Evolutionary conservation across 1,284 basidiomycete genomes (phyloP), one percentile per base, ranked within the genome.

Genomic region (Pseudozyma flocculosa): DNA sequence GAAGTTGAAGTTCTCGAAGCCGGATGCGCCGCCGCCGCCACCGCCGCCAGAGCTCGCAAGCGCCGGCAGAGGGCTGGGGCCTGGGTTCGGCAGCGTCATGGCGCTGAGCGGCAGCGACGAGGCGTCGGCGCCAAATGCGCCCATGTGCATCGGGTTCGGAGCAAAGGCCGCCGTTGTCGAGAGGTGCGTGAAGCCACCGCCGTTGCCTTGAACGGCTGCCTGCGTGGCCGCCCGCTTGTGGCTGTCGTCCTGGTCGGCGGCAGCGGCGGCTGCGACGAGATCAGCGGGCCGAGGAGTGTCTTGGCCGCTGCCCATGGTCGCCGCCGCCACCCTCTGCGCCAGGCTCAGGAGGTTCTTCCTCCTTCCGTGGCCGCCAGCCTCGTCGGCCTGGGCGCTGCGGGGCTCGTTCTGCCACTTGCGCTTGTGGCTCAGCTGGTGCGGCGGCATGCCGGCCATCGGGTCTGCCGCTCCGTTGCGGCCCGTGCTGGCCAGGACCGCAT

Each of bases 321-420:
- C 72, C 34, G 54, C 49, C 13, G 72, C 72, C 8, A 74, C 70
- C 13, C 65, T 50, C 49, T 60, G 53, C 11, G 72, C 70, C 19
- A 74, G 57, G n/a, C 63, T 61, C 21, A 72, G 50, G 15, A 74
- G 54, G 45, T 70, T 61, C 53, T 72, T 65, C 42, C 62, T 23
- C 44, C 48, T 17, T 48, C 52, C 2, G 43, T 15, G 8, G 38
- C 50, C 19, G 29, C 40, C 9, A 11, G 17, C 52, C 32, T 57
- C 57, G 36, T 54, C 54, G 10, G 53, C 54, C 34, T 18, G 45
- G 37, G 29, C 58, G n/a, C n/a, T n/a, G n/a, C 54, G 50, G 5
- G 46, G 44, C 13, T 68, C 70, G 30, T 52, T 46, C 54, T 63
- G 54, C 9, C 55, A 51, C 45, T 59, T 58, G 19, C 61, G 54